Percentiles rank a stretch among this genome's conserved stretches.
Evolutionary conservation across 805 yeast genomes (phyloP).

Genomic region (Wickerhamiella spandovensis): DNA sequence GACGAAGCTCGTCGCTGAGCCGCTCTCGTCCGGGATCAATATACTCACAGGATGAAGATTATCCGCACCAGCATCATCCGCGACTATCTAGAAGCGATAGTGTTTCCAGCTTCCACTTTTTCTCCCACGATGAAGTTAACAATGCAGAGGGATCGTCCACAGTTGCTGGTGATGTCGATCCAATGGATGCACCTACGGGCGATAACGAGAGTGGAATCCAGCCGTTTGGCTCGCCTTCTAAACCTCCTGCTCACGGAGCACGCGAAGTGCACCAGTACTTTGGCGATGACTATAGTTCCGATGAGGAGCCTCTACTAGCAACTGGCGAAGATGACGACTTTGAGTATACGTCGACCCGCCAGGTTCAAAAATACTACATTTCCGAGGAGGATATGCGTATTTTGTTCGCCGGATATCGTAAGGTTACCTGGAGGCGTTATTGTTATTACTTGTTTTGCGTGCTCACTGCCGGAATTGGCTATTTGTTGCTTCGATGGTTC

Average conservation of each 20-base stretch:
- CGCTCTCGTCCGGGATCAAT: neutral
- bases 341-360: conserved; percentile 18
- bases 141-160: conserved; percentile 76
- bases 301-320: conserved; percentile 2
- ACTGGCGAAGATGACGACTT: conserved; percentile 8
- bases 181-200: conserved; percentile 13
- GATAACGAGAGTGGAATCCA: neutral
- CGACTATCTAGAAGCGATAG: neutral
- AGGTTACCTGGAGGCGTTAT: conserved; percentile 33
- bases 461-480: conserved; percentile 57
- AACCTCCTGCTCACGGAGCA: neutral
- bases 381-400: conserved; percentile 93
- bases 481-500: conserved; percentile 68
- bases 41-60: conserved; percentile 1
- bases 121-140: conserved; percentile 70
- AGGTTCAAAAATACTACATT: conserved; percentile 67
- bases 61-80: neutral
- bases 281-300: conserved; percentile 1
- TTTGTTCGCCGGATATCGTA: conserved; percentile 81
- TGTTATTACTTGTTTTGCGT: conserved; percentile 43
- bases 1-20: conserved; percentile 9
- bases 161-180: conserved; percentile 35
- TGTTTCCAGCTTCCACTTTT: conserved; percentile 46
- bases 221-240: neutral
- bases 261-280: neutral